Evolutionary conservation across 108 stramenopile species (phyloP).

Genomic region (Parietichytrium sp.): DNA sequence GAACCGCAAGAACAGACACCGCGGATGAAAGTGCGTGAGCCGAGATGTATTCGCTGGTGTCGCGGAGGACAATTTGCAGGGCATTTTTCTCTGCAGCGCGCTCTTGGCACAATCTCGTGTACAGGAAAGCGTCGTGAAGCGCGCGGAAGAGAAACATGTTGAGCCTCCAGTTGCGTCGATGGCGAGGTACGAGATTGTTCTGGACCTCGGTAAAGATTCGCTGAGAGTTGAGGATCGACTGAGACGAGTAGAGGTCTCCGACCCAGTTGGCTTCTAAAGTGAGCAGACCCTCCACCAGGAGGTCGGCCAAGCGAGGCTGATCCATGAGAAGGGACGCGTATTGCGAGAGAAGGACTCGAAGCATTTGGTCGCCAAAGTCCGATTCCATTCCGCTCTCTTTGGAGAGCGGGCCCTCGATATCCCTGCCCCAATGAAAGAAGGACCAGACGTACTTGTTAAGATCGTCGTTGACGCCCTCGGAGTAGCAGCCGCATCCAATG

Average conservation of each 20-base stretch:
- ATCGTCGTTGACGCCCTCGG: slow-evolving; percentile 38
- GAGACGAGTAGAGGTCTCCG: background rate
- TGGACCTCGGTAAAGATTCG: slow-evolving; percentile 12
- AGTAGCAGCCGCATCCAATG: slow-evolving; percentile 16
- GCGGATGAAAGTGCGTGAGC: background rate
- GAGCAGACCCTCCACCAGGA: background rate
- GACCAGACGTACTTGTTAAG: slow-evolving; percentile 30
- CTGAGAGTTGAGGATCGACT: slow-evolving; percentile 11
- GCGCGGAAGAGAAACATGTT: slow-evolving; percentile 36
- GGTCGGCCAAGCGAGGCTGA: background rate
- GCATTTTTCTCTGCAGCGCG: background rate
- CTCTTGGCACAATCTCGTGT: slow-evolving; percentile 30
- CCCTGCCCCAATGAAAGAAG: background rate
- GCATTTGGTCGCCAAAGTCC: background rate
- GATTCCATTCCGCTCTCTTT: too few relatives aligned
- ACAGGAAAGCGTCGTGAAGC: slow-evolving; percentile 22
- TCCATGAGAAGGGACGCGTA: slow-evolving; percentile 23
- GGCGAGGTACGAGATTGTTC: background rate
- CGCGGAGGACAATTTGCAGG: background rate
- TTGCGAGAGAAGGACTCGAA: background rate
- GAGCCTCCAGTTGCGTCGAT: slow-evolving; percentile 30
- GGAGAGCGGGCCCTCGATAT: background rate
- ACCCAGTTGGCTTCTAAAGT: background rate
- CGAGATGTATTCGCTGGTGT: background rate
- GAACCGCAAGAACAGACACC: background rate